Percentiles rank a stretch among this genome's conserved stretches.
These are phyloP conservation scores for Populus simonii DNA, from an alignment of 345 rosid species.

Conservation along the genomic window DNA sequence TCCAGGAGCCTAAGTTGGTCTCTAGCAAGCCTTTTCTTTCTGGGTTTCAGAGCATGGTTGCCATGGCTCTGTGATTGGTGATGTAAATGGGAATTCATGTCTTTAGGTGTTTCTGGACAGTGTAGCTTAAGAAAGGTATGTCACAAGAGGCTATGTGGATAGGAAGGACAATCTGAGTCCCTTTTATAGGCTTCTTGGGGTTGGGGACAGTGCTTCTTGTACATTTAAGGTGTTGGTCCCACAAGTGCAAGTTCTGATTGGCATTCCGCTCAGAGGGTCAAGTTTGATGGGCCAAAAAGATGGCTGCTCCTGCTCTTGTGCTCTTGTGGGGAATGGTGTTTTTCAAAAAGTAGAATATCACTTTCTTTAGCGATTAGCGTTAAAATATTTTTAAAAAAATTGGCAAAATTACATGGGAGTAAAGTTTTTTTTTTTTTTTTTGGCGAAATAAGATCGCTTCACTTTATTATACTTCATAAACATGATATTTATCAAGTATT, in stretches of 20 bases:
- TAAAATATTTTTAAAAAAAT: too few species aligned
- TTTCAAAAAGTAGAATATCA: background rate
- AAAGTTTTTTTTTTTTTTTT: too few species aligned
- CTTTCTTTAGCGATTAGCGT: background rate
- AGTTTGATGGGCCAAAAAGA: background rate
- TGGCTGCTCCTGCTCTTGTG: background rate
- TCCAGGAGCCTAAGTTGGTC: constrained; percentile 27
- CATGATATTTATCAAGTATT: too few species aligned
- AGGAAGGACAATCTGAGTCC: background rate
- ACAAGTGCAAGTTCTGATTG: background rate
- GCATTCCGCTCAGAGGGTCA: background rate
- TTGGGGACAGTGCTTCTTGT: background rate
- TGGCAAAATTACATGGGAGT: too few species aligned
- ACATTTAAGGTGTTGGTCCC: background rate
- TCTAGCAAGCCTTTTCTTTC: constrained; percentile 7
- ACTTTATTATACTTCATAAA: too few species aligned
- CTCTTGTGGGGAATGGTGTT: background rate
- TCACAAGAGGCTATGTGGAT: background rate
- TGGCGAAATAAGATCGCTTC: too few species aligned
- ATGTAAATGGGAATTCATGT: background rate
- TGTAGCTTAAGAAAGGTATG: background rate
- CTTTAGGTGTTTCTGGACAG: background rate
- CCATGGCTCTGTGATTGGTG: background rate
- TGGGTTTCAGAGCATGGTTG: background rate
- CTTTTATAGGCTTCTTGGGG: background rate